Conservation (phyloP, 257 asterid species). For the Verbena officinalis region DNA sequence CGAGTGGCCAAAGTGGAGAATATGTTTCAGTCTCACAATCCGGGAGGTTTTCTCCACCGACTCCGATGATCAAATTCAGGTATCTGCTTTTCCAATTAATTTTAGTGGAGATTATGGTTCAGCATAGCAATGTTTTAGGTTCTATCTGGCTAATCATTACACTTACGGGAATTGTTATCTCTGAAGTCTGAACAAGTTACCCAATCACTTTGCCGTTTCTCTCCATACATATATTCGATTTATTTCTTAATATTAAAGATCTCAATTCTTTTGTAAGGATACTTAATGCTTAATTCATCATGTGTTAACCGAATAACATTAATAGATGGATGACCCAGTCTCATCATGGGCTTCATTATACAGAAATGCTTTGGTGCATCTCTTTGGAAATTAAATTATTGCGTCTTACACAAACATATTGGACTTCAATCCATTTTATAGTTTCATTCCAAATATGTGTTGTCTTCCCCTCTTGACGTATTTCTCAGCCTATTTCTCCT, state of each 20-base stretch:
- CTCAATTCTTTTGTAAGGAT: conserved; percentile 4
- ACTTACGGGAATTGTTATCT: background rate
- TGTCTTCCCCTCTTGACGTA: conserved; percentile 1
- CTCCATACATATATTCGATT: no score
- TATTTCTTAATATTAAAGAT: conserved; percentile 5
- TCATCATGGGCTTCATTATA: background rate
- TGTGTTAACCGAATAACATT: no score
- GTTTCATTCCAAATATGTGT: conserved; percentile 1
- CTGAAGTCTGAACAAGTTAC: conserved; percentile 17
- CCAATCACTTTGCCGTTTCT: conserved; percentile 5
- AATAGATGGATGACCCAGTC: no score
- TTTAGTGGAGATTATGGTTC: conserved; percentile 12
- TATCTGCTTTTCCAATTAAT: conserved; percentile 24
- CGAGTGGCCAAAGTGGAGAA: conserved; percentile 71
- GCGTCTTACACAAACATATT: conserved; percentile 21
- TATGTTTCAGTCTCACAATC: conserved; percentile 46
- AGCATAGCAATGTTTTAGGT: conserved; percentile 16
- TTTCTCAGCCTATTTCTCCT: conserved; percentile 23
- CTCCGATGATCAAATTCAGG: conserved; percentile 75
- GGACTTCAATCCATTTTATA: conserved; percentile 11
- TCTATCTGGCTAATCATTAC: conserved; percentile 12
- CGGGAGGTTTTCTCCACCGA: conserved; percentile 68
- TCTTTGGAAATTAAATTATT: conserved; percentile 22
- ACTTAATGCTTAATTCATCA: background rate
- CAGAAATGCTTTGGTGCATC: conserved; percentile 14